A percentile compares a stretch with the other conserved stretches of the same genome.
phyloP scores from a whole-genome alignment of 371 early-diverging fungal species.

The Mortierella sp. region DNA sequence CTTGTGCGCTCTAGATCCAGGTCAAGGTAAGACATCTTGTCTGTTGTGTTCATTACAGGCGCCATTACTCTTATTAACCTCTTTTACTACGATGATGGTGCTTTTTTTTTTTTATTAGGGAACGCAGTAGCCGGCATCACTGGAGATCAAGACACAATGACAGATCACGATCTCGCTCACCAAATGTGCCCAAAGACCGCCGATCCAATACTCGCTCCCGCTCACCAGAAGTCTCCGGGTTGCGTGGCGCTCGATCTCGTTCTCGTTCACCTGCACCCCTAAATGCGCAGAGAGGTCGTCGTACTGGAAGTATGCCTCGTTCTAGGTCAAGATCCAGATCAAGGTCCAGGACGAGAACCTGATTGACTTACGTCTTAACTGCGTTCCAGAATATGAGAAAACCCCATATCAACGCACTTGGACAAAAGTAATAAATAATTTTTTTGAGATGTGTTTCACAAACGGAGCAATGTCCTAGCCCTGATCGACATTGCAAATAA shows the following conservation, averaged over 20 bases:
- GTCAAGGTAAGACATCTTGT: neutral
- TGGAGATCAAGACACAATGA: neutral
- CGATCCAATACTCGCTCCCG: constrained; percentile 11
- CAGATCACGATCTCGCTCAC: constrained; percentile 23
- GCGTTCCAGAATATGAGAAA: no score
- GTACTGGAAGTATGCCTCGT: neutral
- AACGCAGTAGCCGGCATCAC: constrained; percentile 1
- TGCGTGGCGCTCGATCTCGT: constrained; percentile 4
- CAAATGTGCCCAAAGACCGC: neutral
- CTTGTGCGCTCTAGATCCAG: constrained; percentile 19
- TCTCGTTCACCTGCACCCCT: constrained; percentile 16
- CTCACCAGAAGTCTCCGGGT: neutral
- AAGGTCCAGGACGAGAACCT: constrained; percentile 7
- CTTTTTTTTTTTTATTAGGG: neutral
- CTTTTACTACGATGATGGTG: no score
- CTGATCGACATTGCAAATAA: no score
- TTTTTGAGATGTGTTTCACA: no score
- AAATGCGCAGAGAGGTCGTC: constrained; percentile 1
- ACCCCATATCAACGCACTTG: no score
- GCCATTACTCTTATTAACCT: neutral
- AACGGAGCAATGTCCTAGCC: no score
- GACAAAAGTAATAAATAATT: no score
- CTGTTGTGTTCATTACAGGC: neutral
- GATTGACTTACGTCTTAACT: neutral
- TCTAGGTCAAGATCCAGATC: constrained; percentile 6